Percentiles rank a stretch among this genome's conserved stretches.
Conservation (phyloP, 441 rosid species). For the Monsonia emarginata region DNA sequence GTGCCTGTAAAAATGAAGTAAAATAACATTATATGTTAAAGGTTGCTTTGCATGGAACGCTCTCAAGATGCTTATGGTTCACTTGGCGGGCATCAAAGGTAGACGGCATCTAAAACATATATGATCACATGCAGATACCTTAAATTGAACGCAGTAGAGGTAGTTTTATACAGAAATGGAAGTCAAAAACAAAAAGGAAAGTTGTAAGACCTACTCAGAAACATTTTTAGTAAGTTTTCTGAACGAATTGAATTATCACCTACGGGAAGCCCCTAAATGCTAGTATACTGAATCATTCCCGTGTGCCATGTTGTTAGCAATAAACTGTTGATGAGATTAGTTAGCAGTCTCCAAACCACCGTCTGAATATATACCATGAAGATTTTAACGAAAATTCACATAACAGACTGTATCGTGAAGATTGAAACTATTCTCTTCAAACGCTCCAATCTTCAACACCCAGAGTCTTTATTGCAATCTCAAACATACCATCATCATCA, state of each 20-base stretch:
- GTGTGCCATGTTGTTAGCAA: too few species aligned
- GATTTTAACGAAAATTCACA: too few species aligned
- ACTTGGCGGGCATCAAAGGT: neutral
- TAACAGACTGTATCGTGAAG: neutral
- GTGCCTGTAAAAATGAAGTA: conserved; percentile 51
- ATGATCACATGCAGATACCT: neutral
- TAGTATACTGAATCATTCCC: too few species aligned
- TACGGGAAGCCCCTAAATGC: too few species aligned
- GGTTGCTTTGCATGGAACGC: neutral
- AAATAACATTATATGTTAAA: neutral
- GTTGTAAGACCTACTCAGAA: neutral
- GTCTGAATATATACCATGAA: neutral
- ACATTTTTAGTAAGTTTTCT: neutral
- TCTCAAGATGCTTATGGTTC: neutral
- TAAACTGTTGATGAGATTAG: neutral
- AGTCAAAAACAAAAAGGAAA: neutral
- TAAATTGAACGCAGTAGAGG: neutral
- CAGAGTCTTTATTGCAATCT: neutral
- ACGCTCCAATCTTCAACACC: neutral
- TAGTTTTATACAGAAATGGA: neutral
- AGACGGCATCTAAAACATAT: too few species aligned
- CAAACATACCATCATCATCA: neutral
- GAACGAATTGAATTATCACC: neutral
- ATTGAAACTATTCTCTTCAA: neutral
- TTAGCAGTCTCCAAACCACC: neutral